Evolutionary conservation across 495 filamentous ascomycete genomes (phyloP), one percentile per base, ranked within the genome.

Genomic region (Articulospora tetracladia): DNA sequence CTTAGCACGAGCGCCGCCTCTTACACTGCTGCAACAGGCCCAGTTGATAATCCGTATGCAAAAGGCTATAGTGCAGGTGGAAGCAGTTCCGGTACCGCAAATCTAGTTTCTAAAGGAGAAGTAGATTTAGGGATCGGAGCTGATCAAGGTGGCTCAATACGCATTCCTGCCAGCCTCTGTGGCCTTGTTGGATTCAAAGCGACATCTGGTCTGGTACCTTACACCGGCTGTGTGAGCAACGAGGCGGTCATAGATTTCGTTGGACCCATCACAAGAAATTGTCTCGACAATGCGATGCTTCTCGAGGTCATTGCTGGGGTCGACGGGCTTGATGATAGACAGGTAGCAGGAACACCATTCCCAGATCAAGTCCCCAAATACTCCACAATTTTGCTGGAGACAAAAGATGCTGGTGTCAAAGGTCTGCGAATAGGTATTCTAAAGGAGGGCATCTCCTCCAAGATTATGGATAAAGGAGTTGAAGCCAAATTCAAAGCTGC

Each of bases 91-190:
- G 77, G 80, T 7, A 73, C 73, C 19, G 76, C 73, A 0, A 79
- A 75, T 1, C 66, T 83, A 7, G 79, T 82, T 13, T 44, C 58
- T 4, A 28, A 70, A 68, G 15, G 74, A 12, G 59, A 73, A 50
- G 76, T 78, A 2, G 78, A 82, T 64, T 72, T 82, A 39, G 75
- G 73, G 0, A 78, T 82, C 55, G 80, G 80, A 26, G 74, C 75
- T 1, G 79, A 83, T 62, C 78, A 81, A 53, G 80, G 79, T 44
- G 80, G 80, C 11, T 77, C 73, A 57, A 76, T 84, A 41, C 73
- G 80, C 19, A 75, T 83, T 20, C 80, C 80, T 1, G 70, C 76
- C 13, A 69, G 74, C 8, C 58, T 74, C 1, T 76, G 75, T 57
- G 75, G 75, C 32, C 23, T 60, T 57, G 71, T 74, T 11, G 73